phyloP scores from a whole-genome alignment of 2,329 filamentous ascomycete genomes.

The Colletotrichum siamense region DNA sequence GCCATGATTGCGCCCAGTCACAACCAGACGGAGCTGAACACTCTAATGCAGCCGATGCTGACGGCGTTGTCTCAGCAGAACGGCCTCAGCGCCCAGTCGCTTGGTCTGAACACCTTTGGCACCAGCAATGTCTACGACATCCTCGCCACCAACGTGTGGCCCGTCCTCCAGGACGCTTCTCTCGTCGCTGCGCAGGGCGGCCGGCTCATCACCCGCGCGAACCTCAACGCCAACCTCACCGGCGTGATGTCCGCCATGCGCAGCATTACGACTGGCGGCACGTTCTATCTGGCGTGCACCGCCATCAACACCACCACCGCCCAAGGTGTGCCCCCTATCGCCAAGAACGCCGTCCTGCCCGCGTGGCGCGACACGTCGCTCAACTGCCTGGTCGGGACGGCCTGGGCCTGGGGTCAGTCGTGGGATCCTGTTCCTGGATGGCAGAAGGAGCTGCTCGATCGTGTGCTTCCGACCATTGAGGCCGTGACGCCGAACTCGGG shows the following conservation, averaged over 20 bases:
- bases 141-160: not conserved
- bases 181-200: not conserved
- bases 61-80: not conserved
- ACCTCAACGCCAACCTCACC: not conserved
- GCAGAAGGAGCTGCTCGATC: slow-evolving; percentile 28
- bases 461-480: slow-evolving; percentile 32
- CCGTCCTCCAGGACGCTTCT: not conserved
- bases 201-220: not conserved
- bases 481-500: slow-evolving; percentile 29
- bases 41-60: not conserved
- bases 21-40: not conserved
- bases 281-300: not conserved
- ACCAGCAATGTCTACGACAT: not conserved
- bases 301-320: slow-evolving; percentile 30
- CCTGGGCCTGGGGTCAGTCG: not conserved
- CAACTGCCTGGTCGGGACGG: slow-evolving; percentile 31
- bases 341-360: slow-evolving; percentile 42
- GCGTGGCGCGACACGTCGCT: slow-evolving; percentile 48
- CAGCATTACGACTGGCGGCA: not conserved
- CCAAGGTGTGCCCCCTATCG: not conserved
- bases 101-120: not conserved
- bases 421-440: not conserved
- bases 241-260: not conserved
- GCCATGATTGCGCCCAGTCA: not conserved
- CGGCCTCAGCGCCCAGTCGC: not conserved